Evolutionary conservation across 2,329 filamentous ascomycete species (phyloP), one percentile per base, ranked within the genome.

Genomic region (Nectriaceae sp.): DNA sequence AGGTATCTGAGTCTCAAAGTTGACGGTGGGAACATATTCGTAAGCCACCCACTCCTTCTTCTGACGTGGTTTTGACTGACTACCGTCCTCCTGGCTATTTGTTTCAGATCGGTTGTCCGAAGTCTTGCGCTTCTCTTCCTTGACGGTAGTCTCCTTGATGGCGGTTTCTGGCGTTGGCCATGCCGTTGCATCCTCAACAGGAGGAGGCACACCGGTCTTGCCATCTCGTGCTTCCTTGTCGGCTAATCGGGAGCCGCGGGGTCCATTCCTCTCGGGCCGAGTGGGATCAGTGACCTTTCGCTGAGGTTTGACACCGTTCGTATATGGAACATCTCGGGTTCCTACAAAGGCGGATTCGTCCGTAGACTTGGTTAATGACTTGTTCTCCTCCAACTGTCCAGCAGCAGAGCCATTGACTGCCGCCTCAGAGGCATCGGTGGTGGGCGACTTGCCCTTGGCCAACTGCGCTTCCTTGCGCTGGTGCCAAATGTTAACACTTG

Each of bases 91-190:
- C 53, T 84, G 79, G 37, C 70, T 73, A 55, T 88, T 86, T 40
- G 85, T 82, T 53, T 89, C 86, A 39, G 83, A 78, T 11, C 78
- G 77, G 19, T 82, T 75, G 68, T 90, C 90, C 46, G 85, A 79
- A 2, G 77, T 71, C 68, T 90, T 91, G 61, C 85, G 84, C 70
- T 88, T 89, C 53, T 88, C 82, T 58, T 92, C 90, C 63, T 86
- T 85, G n/a, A n/a, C n/a, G 71, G 89, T 89, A 53, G 88, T 82
- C 59, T 94, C 90, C 55, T 78, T 75, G 39, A 70, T 70, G 42
- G 86, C 84, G 44, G 87, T 83, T 59, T 96, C 90, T 1, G 91
- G 91, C 3, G 93, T 97, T 15, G 94, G 94, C 94, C 94, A 99
- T 18, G 85, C 85, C 44, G 83, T 75, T 42, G 89, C 79, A 68